Percentiles rank a stretch among this genome's conserved stretches.
Evolutionary conservation across 176 grass and related monocot species (phyloP).

Genomic region (Oryza meridionalis): DNA sequence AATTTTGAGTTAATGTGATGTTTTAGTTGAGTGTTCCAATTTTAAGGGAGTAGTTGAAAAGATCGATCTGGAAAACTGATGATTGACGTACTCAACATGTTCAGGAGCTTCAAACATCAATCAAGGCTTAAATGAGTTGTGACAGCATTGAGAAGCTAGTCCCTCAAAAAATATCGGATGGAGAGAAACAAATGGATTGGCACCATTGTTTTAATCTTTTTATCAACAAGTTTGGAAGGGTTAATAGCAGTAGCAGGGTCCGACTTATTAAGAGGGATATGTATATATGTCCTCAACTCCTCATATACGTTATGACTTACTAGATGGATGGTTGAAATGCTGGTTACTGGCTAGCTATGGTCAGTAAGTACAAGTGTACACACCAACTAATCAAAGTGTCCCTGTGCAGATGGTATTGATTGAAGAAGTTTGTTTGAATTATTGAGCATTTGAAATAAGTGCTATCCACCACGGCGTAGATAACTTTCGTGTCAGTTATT

Average conservation of each 20-base stretch:
- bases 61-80: not conserved
- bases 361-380: not conserved
- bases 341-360: not conserved
- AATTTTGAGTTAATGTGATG: not conserved
- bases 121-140: not conserved
- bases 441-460: not conserved
- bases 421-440: slow-evolving; percentile 21
- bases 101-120: not conserved
- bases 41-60: not conserved
- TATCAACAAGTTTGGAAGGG: not conserved
- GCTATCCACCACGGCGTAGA: not conserved
- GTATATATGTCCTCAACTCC: not conserved
- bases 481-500: slow-evolving; percentile 22
- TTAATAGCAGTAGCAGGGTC: not conserved
- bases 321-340: not conserved
- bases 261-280: not conserved
- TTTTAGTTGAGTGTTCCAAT: not conserved
- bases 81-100: not conserved
- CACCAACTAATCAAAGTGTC: not conserved
- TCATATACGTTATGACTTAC: not conserved
- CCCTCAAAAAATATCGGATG: not conserved
- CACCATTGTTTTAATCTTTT: not conserved
- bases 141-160: not conserved
- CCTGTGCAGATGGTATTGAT: not conserved
- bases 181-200: not conserved